phyloP scores from a whole-genome alignment of 441 rosid genomes.

The Hura crepitans region DNA sequence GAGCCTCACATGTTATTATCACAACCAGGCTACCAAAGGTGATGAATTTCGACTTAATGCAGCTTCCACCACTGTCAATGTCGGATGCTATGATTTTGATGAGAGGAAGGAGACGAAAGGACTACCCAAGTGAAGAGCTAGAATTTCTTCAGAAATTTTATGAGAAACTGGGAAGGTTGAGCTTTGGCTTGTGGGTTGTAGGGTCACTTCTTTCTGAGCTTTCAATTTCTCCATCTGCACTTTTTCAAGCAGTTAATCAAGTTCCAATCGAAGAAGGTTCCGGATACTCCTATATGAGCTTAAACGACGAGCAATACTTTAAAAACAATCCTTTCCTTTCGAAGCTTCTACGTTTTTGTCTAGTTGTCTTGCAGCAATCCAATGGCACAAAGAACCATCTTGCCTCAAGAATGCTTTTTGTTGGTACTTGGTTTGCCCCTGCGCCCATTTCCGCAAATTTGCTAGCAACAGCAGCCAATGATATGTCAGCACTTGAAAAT shows the following conservation, averaged over 20 bases:
- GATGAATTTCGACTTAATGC: slow-evolving; percentile 67
- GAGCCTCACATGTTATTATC: slow-evolving; percentile 80
- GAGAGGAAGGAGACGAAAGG: slow-evolving; percentile 68
- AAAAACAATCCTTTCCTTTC: slow-evolving; percentile 59
- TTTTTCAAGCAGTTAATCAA: slow-evolving; percentile 68
- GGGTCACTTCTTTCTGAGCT: slow-evolving; percentile 81
- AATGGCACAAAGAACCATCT: slow-evolving; percentile 56
- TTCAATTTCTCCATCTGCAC: slow-evolving; percentile 58
- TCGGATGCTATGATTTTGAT: slow-evolving; percentile 68
- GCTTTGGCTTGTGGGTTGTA: slow-evolving; percentile 65
- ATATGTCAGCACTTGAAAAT: slow-evolving; percentile 48
- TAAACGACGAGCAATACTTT: slow-evolving; percentile 60
- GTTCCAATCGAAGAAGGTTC: slow-evolving; percentile 50
- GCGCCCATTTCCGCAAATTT: slow-evolving; percentile 55
- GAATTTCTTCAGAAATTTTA: slow-evolving; percentile 60
- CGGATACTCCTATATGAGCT: slow-evolving; percentile 36
- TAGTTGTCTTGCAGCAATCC: slow-evolving; percentile 54
- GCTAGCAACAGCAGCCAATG: slow-evolving; percentile 64
- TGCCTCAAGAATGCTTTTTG: slow-evolving; percentile 71
- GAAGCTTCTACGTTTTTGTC: slow-evolving; percentile 59
- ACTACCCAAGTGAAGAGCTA: slow-evolving; percentile 52
- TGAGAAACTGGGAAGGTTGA: slow-evolving; percentile 66
- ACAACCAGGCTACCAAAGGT: slow-evolving; percentile 74
- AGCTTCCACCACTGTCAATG: slow-evolving; percentile 46
- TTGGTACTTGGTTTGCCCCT: slow-evolving; percentile 89